A percentile compares a stretch with the other conserved stretches of the same genome.
These are phyloP conservation scores for Ceratocystis smalleyi DNA, from an alignment of 2,329 filamentous ascomycete species.

Conservation along the genomic window DNA sequence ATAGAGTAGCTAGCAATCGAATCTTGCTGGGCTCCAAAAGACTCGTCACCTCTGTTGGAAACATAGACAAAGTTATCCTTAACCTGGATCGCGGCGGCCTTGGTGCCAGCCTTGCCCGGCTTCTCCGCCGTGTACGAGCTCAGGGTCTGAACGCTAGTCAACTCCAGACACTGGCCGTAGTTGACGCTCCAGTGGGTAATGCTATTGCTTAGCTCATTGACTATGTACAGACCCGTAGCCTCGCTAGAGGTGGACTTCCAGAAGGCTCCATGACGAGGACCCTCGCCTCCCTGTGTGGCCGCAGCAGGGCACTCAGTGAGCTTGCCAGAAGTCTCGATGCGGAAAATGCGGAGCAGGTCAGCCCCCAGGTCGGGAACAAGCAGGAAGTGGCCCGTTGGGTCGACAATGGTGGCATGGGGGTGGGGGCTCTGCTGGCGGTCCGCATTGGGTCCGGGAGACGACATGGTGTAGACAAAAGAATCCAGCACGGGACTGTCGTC, in stretches of 20 bases:
- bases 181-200: slow-evolving; percentile 34
- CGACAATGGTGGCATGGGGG: slow-evolving; percentile 36
- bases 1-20: slow-evolving; percentile 40
- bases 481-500: slow-evolving; percentile 23
- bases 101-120: slow-evolving; percentile 30
- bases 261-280: slow-evolving; percentile 38
- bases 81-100: slow-evolving; percentile 40
- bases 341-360: slow-evolving; percentile 39
- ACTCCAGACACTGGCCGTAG: slow-evolving; percentile 34
- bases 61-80: slow-evolving; percentile 41
- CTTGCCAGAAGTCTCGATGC: slow-evolving; percentile 32
- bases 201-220: slow-evolving; percentile 36
- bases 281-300: slow-evolving; percentile 31
- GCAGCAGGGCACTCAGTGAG: slow-evolving; percentile 32
- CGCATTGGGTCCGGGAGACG: slow-evolving; percentile 28
- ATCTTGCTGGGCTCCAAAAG: slow-evolving; percentile 39
- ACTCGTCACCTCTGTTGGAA: slow-evolving; percentile 45
- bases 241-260: slow-evolving; percentile 22
- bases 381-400: slow-evolving; percentile 34
- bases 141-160: slow-evolving; percentile 31
- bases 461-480: slow-evolving; percentile 29
- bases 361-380: slow-evolving; percentile 39
- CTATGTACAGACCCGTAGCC: slow-evolving; percentile 23
- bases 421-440: slow-evolving; percentile 40
- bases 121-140: slow-evolving; percentile 32